Evolutionary conservation across 495 filamentous ascomycete genomes (phyloP).

Genomic region (Chaetomium fimeti): DNA sequence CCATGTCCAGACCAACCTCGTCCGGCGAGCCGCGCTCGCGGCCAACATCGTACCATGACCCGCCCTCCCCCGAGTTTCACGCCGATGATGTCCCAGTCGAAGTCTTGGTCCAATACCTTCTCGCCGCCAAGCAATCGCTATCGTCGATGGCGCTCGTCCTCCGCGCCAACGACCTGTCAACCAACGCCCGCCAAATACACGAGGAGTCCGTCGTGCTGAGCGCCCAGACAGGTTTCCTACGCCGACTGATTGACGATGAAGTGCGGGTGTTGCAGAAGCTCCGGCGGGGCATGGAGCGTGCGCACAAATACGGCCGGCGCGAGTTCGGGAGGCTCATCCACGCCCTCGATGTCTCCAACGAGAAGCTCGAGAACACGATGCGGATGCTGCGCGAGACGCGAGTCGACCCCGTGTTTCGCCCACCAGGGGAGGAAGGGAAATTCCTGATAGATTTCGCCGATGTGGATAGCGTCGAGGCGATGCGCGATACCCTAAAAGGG

Average conservation of each 20-base stretch:
- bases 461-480: constrained; percentile 67
- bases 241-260: constrained; percentile 70
- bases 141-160: constrained; percentile 81
- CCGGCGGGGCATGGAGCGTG: constrained; percentile 56
- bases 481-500: constrained; percentile 63
- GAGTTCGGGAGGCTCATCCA: constrained; percentile 61
- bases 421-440: constrained; percentile 62
- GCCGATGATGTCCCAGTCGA: constrained; percentile 57
- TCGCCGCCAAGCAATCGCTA: constrained; percentile 86
- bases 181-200: constrained; percentile 66
- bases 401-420: constrained; percentile 73
- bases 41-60: constrained; percentile 19
- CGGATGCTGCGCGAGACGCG: constrained; percentile 64
- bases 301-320: constrained; percentile 47
- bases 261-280: constrained; percentile 65
- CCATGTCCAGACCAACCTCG: constrained; percentile 22
- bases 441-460: constrained; percentile 89
- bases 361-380: constrained; percentile 68
- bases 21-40: constrained; percentile 19
- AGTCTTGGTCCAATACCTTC: constrained; percentile 73
- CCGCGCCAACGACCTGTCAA: constrained; percentile 85
- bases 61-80: constrained; percentile 26
- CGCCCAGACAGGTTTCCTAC: constrained; percentile 75
- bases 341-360: constrained; percentile 71
- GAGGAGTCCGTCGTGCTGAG: constrained; percentile 76